Percentiles rank a stretch among this genome's conserved stretches.
Evolutionary conservation across 306 rosid genomes (phyloP).

Genomic region (Cucurbita moschata): DNA sequence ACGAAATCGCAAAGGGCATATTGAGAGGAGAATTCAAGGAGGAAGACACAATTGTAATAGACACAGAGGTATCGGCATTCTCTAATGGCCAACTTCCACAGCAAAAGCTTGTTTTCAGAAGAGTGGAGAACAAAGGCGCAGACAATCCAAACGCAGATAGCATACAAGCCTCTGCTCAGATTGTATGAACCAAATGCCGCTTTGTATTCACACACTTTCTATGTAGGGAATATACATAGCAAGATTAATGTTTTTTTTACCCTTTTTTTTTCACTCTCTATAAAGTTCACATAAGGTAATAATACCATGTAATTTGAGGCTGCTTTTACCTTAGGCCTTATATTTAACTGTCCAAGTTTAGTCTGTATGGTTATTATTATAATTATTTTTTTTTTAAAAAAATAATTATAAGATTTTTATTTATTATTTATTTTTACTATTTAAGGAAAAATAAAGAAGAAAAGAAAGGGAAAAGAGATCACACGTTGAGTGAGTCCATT

Average conservation of each 20-base stretch:
- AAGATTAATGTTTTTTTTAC: background rate
- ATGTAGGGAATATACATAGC: background rate
- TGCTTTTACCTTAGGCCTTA: no score
- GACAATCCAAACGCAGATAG: constrained; percentile 21
- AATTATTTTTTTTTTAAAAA: no score
- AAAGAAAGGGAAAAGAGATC: no score
- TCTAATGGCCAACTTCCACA: constrained; percentile 76
- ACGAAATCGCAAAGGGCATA: constrained; percentile 86
- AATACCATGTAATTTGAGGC: background rate
- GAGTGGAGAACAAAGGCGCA: constrained; percentile 21
- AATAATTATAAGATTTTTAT: no score
- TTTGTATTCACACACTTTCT: background rate
- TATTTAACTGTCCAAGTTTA: no score
- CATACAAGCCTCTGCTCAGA: constrained; percentile 32
- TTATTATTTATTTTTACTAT: no score
- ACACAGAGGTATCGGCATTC: constrained; percentile 74
- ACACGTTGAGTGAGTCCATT: no score
- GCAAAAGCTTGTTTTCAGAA: constrained; percentile 54
- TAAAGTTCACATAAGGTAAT: background rate
- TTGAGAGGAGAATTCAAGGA: constrained; percentile 90
- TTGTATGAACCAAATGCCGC: constrained; percentile 9
- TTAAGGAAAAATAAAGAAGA: no score
- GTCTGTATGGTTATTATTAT: no score
- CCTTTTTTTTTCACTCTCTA: background rate
- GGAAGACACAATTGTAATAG: constrained; percentile 51